Conservation (phyloP, 306 rosid species). For the Begonia fuchsioides region DNA sequence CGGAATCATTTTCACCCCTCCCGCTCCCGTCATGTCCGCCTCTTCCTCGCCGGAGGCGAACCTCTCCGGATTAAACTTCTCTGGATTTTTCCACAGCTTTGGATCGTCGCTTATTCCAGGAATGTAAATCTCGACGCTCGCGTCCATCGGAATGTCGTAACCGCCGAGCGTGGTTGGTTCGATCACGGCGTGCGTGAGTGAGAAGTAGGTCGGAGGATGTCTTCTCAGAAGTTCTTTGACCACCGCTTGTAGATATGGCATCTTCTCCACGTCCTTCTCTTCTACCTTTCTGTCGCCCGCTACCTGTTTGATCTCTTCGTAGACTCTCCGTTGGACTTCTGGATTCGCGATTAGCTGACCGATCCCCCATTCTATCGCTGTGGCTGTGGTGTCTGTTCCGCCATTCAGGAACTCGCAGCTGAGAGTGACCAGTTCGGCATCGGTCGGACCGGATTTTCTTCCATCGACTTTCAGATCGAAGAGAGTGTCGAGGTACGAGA, state of each 20-base stretch:
- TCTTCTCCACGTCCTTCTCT: constrained; percentile 16
- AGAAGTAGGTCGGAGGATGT: constrained; percentile 82
- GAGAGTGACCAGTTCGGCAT: constrained; percentile 9
- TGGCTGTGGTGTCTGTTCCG: constrained; percentile 10
- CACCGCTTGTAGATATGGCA: constrained; percentile 70
- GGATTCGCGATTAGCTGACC: constrained; percentile 8
- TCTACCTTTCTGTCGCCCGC: constrained; percentile 7
- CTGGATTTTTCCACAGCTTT: constrained; percentile 44
- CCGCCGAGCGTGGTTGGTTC: constrained; percentile 60
- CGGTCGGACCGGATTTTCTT: neutral
- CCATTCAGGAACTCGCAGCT: constrained; percentile 15
- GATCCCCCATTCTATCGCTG: constrained; percentile 11
- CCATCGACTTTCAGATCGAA: constrained; percentile 8
- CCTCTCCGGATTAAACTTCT: constrained; percentile 64
- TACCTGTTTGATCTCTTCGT: constrained; percentile 5
- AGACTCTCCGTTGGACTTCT: constrained; percentile 3
- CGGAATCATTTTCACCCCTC: constrained; percentile 9
- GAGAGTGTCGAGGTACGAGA: constrained; percentile 17
- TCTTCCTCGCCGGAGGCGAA: constrained; percentile 10
- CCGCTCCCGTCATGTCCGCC: constrained; percentile 3
- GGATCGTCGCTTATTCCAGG: constrained; percentile 42
- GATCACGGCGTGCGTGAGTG: constrained; percentile 60
- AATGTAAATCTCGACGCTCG: constrained; percentile 41
- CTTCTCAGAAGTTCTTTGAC: constrained; percentile 66
- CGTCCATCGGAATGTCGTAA: constrained; percentile 54